Base-by-base conservation (phyloP, 2,329 filamentous ascomycete species). In the Fusarium avenaceum region DNA sequence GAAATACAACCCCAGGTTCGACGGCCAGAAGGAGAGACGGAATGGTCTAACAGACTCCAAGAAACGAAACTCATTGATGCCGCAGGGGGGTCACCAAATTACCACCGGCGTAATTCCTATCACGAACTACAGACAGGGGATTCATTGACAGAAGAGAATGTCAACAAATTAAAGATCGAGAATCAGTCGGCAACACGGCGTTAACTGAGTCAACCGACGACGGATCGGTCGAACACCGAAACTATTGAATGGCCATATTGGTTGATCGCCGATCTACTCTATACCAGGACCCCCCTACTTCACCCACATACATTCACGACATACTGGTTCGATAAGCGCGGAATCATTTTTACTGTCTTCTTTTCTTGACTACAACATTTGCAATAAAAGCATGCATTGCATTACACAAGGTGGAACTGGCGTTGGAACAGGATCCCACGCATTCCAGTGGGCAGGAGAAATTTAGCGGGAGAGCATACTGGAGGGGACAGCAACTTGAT, bases 121-220 rank as follows among this genome's bases (percentile, higher is more conserved):
- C 75, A 80, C 11, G 80, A 78, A 39, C 61, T 72, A 26, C 72
- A 77, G 13, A 57, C 71, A 9, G 80, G 80, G 4, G 82, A 86
- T 55, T 81, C 81, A 7, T 69, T 87, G 63, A 87, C 85, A 2
- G 82, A 85, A 64, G 85, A 85, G 71, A 87, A 87, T 67, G 76
- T 87, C 46, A 84, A 82, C 35, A 84, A 78, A 63, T 70, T 87
- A 44, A 79, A 80, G 57, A 76, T 75, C 57, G 78, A 82, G 56
- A 79, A 73, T 45, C 65, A 70, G 45, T 65, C 63, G 38, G 64
- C 60, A 30, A 47, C 63, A 49, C 71, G 65, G 24, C 65, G 63
- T 44, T 72, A 70, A 52, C 32, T 57, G 20, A 35, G 51, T 30
- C 7, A 46, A 26, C 24, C 30, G 30, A 28, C 38, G 30, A 44